A percentile compares a stretch with the other conserved stretches of the same genome.
phyloP scores from a whole-genome alignment of 2,329 filamentous ascomycete genomes.

The Ceratocystis ficicola region DNA sequence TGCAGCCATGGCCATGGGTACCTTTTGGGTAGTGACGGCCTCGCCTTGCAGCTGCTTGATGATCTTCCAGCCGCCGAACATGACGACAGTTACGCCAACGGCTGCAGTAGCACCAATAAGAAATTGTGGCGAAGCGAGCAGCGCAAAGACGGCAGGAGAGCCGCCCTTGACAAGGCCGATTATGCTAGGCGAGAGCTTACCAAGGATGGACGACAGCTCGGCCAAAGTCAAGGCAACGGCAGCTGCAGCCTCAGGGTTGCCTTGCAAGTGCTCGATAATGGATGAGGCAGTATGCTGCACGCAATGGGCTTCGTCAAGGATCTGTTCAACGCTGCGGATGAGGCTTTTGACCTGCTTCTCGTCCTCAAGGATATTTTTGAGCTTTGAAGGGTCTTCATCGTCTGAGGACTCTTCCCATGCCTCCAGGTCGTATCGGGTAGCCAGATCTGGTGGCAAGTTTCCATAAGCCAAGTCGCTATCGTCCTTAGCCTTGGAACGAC shows the following conservation, averaged over 20 bases:
- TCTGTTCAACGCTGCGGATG: constrained; percentile 59
- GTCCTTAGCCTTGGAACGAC: constrained; percentile 40
- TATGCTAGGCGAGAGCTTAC: constrained; percentile 74
- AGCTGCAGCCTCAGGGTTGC: constrained; percentile 71
- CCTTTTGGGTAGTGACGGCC: constrained; percentile 24
- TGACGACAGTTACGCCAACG: constrained; percentile 86
- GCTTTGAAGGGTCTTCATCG: constrained; percentile 33
- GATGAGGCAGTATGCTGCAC: constrained; percentile 70
- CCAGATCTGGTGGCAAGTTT: constrained; percentile 59
- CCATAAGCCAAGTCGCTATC: constrained; percentile 93
- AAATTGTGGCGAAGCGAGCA: constrained; percentile 85
- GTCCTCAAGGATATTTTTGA: constrained; percentile 34
- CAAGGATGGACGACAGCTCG: constrained; percentile 71
- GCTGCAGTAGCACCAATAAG: constrained; percentile 82
- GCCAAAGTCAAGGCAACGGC: constrained; percentile 86
- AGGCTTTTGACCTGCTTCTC: constrained; percentile 48
- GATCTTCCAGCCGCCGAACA: constrained; percentile 94
- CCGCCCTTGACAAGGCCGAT: constrained; percentile 63
- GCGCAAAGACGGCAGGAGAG: constrained; percentile 73
- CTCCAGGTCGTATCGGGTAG: constrained; percentile 35
- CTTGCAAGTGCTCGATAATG: constrained; percentile 65
- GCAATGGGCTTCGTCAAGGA: constrained; percentile 81
- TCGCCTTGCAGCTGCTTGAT: constrained; percentile 63
- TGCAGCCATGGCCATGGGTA: constrained; percentile 27
- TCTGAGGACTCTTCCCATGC: constrained; percentile 15